Evolutionary conservation across 495 filamentous ascomycete genomes (phyloP), one percentile per base, ranked within the genome.

Genomic region (Penicillium samsonianum): DNA sequence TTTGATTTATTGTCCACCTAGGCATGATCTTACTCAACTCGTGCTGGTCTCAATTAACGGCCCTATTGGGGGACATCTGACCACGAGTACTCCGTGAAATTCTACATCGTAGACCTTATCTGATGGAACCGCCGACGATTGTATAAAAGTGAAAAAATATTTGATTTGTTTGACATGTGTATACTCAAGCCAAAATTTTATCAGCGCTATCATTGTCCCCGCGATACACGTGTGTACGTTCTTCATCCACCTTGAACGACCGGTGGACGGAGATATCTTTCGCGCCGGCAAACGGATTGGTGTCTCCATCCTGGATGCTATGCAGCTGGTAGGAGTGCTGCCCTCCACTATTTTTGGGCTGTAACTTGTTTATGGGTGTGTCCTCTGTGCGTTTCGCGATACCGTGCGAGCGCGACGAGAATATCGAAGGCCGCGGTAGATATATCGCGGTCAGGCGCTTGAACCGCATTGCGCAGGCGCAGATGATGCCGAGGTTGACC

Each of bases 401-500:
- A 28, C 37, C 46, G 43, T 28, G 53, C 7, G 51, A 28, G 49
- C 47, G 43, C 31, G 60, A 62, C 16, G 63, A 59, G 49, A 58
- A 63, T 2, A 62, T 7, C 12, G 60, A 59, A 5, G 63, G 48
- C 22, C 38, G 33, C 3, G 63, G 63, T 17, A 65, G 40, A 28
- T 65, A 65, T 17, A 45, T 52, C 4, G 43, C 33, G 14, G 63
- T 52, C 41, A 95, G 73, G 11, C 87, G 89, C 63, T 92, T 95
- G 60, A 92, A 71, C 1, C 86, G 90, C 23, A 90, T 90, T 31
- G 91, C 84, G 64, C 89, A 93, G 42, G 85, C 90, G 53, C 87
- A 91, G 50, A 90, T 84, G 62, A 93, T 90, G 23, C 90, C 89
- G 8, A 89, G 77, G 62, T 92, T 90, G 61, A 93, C 87, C 65